Evolutionary conservation across 768 basidiomycete genomes (phyloP).

Genomic region (Collybia nuda): DNA sequence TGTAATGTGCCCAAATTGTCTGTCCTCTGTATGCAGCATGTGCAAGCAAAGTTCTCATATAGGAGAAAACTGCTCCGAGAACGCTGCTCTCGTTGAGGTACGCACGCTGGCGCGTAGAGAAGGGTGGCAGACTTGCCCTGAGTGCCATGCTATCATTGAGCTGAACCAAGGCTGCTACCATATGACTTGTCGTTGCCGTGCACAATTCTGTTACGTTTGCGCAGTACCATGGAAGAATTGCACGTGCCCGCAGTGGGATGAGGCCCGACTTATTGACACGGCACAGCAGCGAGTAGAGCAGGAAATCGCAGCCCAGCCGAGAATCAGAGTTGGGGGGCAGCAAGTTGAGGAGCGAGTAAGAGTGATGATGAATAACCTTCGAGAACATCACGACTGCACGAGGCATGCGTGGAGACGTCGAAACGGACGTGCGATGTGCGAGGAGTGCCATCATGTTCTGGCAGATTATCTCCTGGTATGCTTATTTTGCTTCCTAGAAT

Average conservation of each 20-base stretch:
- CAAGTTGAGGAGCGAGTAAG: slow-evolving; percentile 27
- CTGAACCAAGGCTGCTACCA: slow-evolving; percentile 59
- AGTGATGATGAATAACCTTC: slow-evolving; percentile 33
- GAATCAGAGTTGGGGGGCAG: neutral
- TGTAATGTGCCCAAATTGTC: slow-evolving; percentile 37
- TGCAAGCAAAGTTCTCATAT: slow-evolving; percentile 52
- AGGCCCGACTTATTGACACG: slow-evolving; percentile 32
- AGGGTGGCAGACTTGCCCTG: slow-evolving; percentile 65
- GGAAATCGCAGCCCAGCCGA: slow-evolving; percentile 25
- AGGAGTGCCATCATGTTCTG: slow-evolving; percentile 32
- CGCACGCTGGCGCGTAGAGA: slow-evolving; percentile 41
- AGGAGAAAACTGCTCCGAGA: slow-evolving; percentile 38
- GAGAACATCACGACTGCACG: slow-evolving; percentile 55
- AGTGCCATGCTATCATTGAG: slow-evolving; percentile 56
- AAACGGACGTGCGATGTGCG: slow-evolving; percentile 40
- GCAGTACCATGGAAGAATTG: slow-evolving; percentile 63
- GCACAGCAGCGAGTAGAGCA: slow-evolving; percentile 36
- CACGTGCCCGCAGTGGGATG: slow-evolving; percentile 61
- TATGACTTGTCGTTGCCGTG: slow-evolving; percentile 59
- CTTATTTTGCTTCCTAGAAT: neutral
- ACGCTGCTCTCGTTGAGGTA: slow-evolving; percentile 37
- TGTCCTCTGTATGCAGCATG: slow-evolving; percentile 36
- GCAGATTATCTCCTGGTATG: slow-evolving; percentile 12
- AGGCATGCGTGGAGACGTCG: slow-evolving; percentile 44
- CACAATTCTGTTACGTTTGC: slow-evolving; percentile 68